These are phyloP conservation scores for Cryphonectria carpinicola DNA, from an alignment of 2,329 filamentous ascomycete genomes.

Conservation along the genomic window DNA sequence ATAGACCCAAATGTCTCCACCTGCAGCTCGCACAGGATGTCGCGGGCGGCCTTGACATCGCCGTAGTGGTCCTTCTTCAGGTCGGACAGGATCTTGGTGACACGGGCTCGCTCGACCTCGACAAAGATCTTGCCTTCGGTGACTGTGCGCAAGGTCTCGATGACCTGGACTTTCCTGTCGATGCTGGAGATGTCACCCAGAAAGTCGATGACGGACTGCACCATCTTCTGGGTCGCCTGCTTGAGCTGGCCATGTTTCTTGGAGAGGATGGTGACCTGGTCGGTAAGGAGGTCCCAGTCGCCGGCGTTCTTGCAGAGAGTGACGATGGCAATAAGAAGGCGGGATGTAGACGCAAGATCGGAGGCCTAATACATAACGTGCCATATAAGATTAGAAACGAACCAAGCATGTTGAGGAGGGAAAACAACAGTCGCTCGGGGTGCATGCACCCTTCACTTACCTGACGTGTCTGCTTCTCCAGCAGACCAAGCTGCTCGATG, in stretches of 20 bases:
- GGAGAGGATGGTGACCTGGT: constrained; percentile 92
- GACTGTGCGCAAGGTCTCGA: constrained; percentile 92
- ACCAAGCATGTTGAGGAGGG: background rate
- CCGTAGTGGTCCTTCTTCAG: constrained; percentile 92
- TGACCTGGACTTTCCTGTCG: constrained; percentile 89
- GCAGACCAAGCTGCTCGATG: constrained; percentile 86
- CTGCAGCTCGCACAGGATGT: constrained; percentile 95
- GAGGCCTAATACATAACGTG: constrained; percentile 68
- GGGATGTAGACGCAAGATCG: constrained; percentile 92
- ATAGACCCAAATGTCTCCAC: constrained; percentile 99
- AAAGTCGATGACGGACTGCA: constrained; percentile 93
- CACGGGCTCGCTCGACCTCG: constrained; percentile 93
- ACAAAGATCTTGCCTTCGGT: constrained; percentile 99
- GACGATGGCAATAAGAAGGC: constrained; percentile 84
- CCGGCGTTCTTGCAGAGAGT: constrained; percentile 91
- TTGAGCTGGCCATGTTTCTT: constrained; percentile 99
- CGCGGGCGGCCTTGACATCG: constrained; percentile 85
- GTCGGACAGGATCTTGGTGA: constrained; percentile 92
- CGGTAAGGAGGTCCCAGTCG: constrained; percentile 94
- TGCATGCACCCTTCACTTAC: constrained; percentile 50
- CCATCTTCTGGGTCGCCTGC: constrained; percentile 98
- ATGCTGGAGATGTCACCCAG: constrained; percentile 82
- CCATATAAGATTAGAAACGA: constrained; percentile 9
- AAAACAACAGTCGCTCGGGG: background rate
- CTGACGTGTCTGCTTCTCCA: constrained; percentile 98